Evolutionary conservation across 2,329 filamentous ascomycete species (phyloP).

Genomic region (Parastagonospora avenae): DNA sequence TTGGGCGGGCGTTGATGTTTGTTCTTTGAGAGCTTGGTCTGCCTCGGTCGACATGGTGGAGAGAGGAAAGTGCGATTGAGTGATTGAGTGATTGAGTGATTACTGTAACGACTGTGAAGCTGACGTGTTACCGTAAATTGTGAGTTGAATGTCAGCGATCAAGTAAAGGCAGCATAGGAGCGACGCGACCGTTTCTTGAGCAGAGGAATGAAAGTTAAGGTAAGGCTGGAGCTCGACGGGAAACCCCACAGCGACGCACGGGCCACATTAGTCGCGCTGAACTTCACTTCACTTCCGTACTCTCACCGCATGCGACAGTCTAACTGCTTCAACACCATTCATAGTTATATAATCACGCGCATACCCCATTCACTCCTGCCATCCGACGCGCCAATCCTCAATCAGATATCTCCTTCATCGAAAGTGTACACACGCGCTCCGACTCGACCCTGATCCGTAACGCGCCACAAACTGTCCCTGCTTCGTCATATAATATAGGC

Average conservation of each 20-base stretch:
- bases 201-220: slow-evolving; percentile 2
- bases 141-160: background rate
- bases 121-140: background rate
- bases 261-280: slow-evolving; percentile 17
- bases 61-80: background rate
- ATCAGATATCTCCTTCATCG: background rate
- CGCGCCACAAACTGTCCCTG: slow-evolving; percentile 20
- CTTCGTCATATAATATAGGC: slow-evolving; percentile 20
- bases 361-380: background rate
- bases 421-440: background rate
- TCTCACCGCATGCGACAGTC: slow-evolving; percentile 18
- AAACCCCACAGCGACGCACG: slow-evolving; percentile 9
- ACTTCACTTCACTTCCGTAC: slow-evolving; percentile 33
- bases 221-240: background rate
- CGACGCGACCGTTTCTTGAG: background rate
- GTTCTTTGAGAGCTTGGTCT: slow-evolving; percentile 6
- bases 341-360: background rate
- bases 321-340: background rate
- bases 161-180: background rate
- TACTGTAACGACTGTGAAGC: background rate
- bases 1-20: slow-evolving; percentile 1
- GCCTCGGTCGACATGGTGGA: slow-evolving; percentile 21
- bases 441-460: slow-evolving; percentile 13
- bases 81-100: background rate
- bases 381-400: slow-evolving; percentile 3